Base-by-base conservation (phyloP, 352 stramenopile species). In the Globisporangium barbulae region DNA sequence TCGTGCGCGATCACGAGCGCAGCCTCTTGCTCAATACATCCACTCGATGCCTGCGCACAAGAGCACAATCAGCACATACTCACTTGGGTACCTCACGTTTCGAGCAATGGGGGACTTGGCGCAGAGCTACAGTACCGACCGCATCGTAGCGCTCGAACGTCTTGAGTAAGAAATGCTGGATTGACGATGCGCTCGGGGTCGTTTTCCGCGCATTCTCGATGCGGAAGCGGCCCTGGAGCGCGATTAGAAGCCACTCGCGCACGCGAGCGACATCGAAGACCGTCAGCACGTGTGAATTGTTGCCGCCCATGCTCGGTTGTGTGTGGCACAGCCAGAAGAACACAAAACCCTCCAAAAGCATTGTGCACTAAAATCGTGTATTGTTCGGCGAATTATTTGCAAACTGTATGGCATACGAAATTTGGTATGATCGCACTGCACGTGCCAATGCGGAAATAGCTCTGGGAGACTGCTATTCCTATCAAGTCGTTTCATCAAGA, bases 201-300 rank as follows among this genome's bases (percentile, higher is more conserved):
- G 45, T 28, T 12, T 60, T 47, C 10, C 39, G 37, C 12, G 41
- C 31, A n/a, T 47, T 39, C 7, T 57, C 47, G 35, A 57, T 41
- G 47, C 53, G 57, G 4, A 66, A 73, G 48, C 65, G 69, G n/a
- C 35, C 59, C 15, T 65, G 30, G 3, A 82, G 64, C 1, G 59
- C 54, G 4, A 82, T 58, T n/a, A 82, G 37, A 37, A 82, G 74
- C 41, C 67, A 63, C n/a, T 78, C 72, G 45, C 74, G 70, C 3
- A 69, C 68, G 0, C 59, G 64, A 42, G 57, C 68, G 7, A 70
- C 63, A 60, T 73, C 72, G 0, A 61, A 30, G 25, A 77, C 65
- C 12, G 72, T 71, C 49, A 77, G 65, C 49, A 55, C 64, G 30
- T 66, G 68, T 52, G 75, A 81, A 53, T 48, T 59, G 9, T 52